These are phyloP conservation scores for Atractiella rhizophila DNA, from an alignment of 768 basidiomycete genomes.

Conservation along the genomic window DNA sequence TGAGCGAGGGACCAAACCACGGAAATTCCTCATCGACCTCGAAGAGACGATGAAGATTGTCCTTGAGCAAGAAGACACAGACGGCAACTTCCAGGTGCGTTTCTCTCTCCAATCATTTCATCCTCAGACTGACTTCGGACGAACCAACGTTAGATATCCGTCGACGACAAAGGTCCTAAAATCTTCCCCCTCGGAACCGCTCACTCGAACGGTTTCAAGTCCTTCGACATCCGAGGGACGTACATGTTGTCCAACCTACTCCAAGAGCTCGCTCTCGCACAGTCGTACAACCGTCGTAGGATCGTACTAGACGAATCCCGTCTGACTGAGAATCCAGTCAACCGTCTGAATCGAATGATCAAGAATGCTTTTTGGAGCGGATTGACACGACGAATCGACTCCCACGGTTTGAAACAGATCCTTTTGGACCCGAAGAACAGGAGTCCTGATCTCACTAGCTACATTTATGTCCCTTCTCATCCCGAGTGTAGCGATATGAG, in stretches of 20 bases:
- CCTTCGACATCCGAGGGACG: conserved; percentile 84
- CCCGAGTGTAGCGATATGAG: conserved; percentile 70
- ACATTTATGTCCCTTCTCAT: conserved; percentile 81
- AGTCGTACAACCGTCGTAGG: conserved; percentile 78
- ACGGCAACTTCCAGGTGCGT: conserved; percentile 47
- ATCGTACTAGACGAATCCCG: conserved; percentile 98
- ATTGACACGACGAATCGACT: conserved; percentile 83
- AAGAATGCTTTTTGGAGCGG: conserved; percentile 95
- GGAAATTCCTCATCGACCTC: conserved; percentile 9
- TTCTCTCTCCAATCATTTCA: conserved; percentile 1
- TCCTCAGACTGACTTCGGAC: background rate
- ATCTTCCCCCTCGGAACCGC: conserved; percentile 86
- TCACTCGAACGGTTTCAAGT: conserved; percentile 92
- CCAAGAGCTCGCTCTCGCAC: conserved; percentile 91
- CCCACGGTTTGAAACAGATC: conserved; percentile 87
- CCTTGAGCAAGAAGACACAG: conserved; percentile 92
- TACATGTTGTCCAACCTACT: conserved; percentile 97
- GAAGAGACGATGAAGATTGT: conserved; percentile 77
- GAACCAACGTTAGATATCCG: conserved; percentile 34
- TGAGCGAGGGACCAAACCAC: too few species aligned
- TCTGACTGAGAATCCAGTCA: conserved; percentile 87
- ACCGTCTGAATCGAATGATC: conserved; percentile 90
- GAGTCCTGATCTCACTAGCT: conserved; percentile 60
- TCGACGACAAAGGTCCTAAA: conserved; percentile 91
- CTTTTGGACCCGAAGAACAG: conserved; percentile 96